These are phyloP conservation scores for Piloderma croceum DNA, from an alignment of 768 basidiomycete species.

Conservation along the genomic window DNA sequence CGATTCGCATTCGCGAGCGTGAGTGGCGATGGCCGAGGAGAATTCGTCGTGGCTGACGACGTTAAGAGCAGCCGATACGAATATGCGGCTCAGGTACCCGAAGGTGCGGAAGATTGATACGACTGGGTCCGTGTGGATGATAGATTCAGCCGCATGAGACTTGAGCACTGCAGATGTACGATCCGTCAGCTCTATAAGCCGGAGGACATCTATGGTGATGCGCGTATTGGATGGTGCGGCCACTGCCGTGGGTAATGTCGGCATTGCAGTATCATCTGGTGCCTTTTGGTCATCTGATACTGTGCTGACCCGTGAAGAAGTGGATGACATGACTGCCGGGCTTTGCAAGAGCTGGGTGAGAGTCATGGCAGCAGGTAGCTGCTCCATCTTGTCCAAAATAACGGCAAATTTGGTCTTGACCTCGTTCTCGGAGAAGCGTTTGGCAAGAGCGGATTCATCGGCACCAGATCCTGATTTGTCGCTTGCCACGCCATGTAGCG, in stretches of 20 bases:
- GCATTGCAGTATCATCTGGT: slow-evolving; percentile 14
- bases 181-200: slow-evolving; percentile 84
- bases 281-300: slow-evolving; percentile 27
- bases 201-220: slow-evolving; percentile 66
- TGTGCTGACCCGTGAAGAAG: background rate
- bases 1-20: slow-evolving; percentile 49
- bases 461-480: slow-evolving; percentile 2
- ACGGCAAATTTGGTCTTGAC: slow-evolving; percentile 60
- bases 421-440: slow-evolving; percentile 26
- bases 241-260: background rate
- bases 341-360: slow-evolving; percentile 67
- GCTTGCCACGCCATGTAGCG: slow-evolving; percentile 21
- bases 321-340: slow-evolving; percentile 6
- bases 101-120: slow-evolving; percentile 75
- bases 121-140: slow-evolving; percentile 68
- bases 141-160: slow-evolving; percentile 66
- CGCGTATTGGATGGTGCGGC: background rate
- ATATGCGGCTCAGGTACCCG: slow-evolving; percentile 60
- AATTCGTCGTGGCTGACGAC: slow-evolving; percentile 77
- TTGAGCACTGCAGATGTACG: slow-evolving; percentile 85
- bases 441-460: slow-evolving; percentile 13
- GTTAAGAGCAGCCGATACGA: slow-evolving; percentile 62
- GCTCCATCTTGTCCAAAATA: slow-evolving; percentile 76
- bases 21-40: slow-evolving; percentile 55
- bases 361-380: slow-evolving; percentile 78